A percentile compares a stretch with the other conserved stretches of the same genome.
These are phyloP conservation scores for Neonectria sp. DNA, from an alignment of 2,329 filamentous ascomycete genomes.

Conservation along the genomic window DNA sequence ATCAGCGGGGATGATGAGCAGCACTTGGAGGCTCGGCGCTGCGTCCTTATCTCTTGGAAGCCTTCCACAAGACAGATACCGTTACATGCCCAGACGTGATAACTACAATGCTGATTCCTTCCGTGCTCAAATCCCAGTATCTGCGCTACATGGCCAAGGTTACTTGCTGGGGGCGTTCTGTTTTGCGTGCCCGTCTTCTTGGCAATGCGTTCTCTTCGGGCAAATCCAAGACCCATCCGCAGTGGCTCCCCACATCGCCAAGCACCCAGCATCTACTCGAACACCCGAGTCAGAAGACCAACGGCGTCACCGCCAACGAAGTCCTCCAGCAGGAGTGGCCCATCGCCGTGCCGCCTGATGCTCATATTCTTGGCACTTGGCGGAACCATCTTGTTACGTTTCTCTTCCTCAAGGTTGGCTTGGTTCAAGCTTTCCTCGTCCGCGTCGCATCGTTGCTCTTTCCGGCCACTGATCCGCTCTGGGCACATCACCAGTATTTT, in stretches of 20 bases:
- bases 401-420: constrained; percentile 33
- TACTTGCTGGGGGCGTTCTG: constrained; percentile 19
- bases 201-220: constrained; percentile 41
- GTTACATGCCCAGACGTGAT: constrained; percentile 35
- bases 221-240: constrained; percentile 35
- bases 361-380: constrained; percentile 39
- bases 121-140: constrained; percentile 20
- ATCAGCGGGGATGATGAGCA: constrained; percentile 7
- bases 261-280: constrained; percentile 32
- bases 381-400: constrained; percentile 39
- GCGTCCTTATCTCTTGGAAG: constrained; percentile 38
- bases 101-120: constrained; percentile 33
- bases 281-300: constrained; percentile 34
- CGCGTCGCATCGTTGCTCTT: constrained; percentile 35
- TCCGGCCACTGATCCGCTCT: constrained; percentile 33
- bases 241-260: constrained; percentile 34
- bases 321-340: not conserved
- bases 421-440: constrained; percentile 16
- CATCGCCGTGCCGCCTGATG: constrained; percentile 27
- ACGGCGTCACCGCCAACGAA: not conserved
- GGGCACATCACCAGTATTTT: constrained; percentile 30
- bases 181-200: constrained; percentile 33
- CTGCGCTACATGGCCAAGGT: not conserved
- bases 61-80: constrained; percentile 17
- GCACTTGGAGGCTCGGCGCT: constrained; percentile 22